Base-by-base conservation (phyloP, 169 alveolate species). In the Blepharisma undulans region DNA sequence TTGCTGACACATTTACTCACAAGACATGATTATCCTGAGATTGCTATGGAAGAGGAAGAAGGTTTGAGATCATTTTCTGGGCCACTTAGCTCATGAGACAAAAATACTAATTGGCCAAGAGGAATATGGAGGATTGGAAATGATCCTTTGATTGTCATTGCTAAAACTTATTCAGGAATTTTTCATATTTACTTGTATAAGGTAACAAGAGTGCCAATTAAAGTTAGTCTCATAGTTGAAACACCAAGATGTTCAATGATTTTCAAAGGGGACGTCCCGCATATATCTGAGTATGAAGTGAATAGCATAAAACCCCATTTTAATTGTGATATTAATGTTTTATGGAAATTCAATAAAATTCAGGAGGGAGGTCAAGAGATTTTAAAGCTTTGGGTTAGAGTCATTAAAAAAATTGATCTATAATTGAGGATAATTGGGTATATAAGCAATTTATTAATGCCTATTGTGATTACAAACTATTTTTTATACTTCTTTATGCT, bases 21-120 rank as follows among this genome's bases (percentile, higher is more conserved):
- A 7, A 25, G 22, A 12, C 89, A 84, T 30, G 74, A 84, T 21
- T 84, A 84, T 30, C 33, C 2, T 36, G 82, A 84, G 3, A 4
- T 84, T 3, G 60, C 2, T 21, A 84, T 84, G 89, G 61, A 84
- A 4, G 74, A 84, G 29, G 27, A 77, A 59, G 89, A 82, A 22
- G 89, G 89, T 8, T 4, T 36, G 14, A 34, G 89, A 22, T 84
- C 89, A n/a, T 84, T 84, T 59, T 36, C 79, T 2, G 89, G 89
- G 7, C 89, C 89, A 25, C 6, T 36, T 33, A 4, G 60, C 0
- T 36, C 81, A 4, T 84, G 89, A 7, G n/a, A 22, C 12, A 59
- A 77, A 77, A 30, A 84, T 30, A 84, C 89, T 21, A 30, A 84
- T 22, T 84, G 89, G 78, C 89, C 89, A 14, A 84, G 18, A 77